Evolutionary conservation across 768 basidiomycete species (phyloP).

Genomic region (Rhizopogon roseolus): DNA sequence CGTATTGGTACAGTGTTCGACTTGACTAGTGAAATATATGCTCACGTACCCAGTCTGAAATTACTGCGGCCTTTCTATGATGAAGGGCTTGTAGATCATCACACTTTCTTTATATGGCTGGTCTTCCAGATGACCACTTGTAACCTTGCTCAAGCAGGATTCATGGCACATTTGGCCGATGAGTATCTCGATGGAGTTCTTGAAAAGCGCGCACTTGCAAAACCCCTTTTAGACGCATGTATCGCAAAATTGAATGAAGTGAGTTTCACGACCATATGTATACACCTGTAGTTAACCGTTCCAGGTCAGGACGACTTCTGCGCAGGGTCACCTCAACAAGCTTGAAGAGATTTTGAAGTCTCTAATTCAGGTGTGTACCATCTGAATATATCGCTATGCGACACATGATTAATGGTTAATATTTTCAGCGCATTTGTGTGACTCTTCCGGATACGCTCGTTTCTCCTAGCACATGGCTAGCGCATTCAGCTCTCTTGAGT

Average conservation of each 20-base stretch:
- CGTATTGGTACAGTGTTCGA: conserved; percentile 53
- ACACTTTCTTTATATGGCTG: conserved; percentile 74
- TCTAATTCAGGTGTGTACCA: conserved; percentile 52
- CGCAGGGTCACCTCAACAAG: conserved; percentile 49
- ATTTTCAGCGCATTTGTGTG: conserved; percentile 58
- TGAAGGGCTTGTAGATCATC: conserved; percentile 77
- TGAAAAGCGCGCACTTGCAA: conserved; percentile 59
- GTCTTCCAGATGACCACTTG: conserved; percentile 72
- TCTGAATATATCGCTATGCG: neutral
- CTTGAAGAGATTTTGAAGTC: conserved; percentile 50
- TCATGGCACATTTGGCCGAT: conserved; percentile 69
- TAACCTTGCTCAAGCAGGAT: conserved; percentile 79
- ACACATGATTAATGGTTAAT: conserved; percentile 5
- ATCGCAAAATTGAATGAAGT: conserved; percentile 66
- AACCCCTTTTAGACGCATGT: conserved; percentile 70
- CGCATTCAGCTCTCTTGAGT: conserved; percentile 36
- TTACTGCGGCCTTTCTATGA: conserved; percentile 73
- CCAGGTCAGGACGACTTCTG: conserved; percentile 52
- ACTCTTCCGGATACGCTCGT: conserved; percentile 71
- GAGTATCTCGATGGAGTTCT: conserved; percentile 75
- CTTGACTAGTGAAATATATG: neutral
- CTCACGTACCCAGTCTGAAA: conserved; percentile 44
- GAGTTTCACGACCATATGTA: neutral
- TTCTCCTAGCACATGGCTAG: conserved; percentile 64
- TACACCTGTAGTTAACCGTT: conserved; percentile 4